Conservation (phyloP, 2,329 filamentous ascomycete species). For the Graphilbum sp. region DNA sequence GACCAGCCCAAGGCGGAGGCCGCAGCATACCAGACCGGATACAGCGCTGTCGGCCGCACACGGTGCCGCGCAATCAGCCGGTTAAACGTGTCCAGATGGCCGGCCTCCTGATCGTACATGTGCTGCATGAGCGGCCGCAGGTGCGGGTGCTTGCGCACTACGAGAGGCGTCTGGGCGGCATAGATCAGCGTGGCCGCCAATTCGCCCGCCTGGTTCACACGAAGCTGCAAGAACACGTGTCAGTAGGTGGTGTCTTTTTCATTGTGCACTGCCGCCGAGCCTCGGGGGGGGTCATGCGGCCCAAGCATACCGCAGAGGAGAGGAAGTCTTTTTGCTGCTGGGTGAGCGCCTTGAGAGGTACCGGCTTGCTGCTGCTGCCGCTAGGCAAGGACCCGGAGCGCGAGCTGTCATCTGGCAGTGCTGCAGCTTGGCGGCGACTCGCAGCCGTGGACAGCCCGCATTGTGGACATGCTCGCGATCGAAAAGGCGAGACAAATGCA, state of each 20-base stretch:
- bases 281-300: too few species aligned
- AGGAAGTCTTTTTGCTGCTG: conserved; percentile 58
- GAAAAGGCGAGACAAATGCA: neutral
- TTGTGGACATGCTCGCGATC: conserved; percentile 4
- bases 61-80: conserved; percentile 67
- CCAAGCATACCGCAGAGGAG: conserved; percentile 54
- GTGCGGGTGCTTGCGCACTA: conserved; percentile 68
- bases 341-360: conserved; percentile 46
- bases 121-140: conserved; percentile 84
- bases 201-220: conserved; percentile 95
- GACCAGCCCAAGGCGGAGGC: conserved; percentile 75
- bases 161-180: conserved; percentile 67
- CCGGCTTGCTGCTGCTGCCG: conserved; percentile 13
- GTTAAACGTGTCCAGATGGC: conserved; percentile 79
- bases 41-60: conserved; percentile 81
- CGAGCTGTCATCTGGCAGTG: neutral
- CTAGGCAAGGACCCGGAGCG: neutral
- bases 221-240: conserved; percentile 35
- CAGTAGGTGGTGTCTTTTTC: neutral
- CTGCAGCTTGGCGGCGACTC: conserved; percentile 5
- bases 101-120: conserved; percentile 95
- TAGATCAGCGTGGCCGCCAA: conserved; percentile 95
- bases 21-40: conserved; percentile 72
- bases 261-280: too few species aligned
- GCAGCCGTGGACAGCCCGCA: conserved; percentile 6